Conservation (phyloP, 164 flowering plant species). For the Taxillus chinensis region DNA sequence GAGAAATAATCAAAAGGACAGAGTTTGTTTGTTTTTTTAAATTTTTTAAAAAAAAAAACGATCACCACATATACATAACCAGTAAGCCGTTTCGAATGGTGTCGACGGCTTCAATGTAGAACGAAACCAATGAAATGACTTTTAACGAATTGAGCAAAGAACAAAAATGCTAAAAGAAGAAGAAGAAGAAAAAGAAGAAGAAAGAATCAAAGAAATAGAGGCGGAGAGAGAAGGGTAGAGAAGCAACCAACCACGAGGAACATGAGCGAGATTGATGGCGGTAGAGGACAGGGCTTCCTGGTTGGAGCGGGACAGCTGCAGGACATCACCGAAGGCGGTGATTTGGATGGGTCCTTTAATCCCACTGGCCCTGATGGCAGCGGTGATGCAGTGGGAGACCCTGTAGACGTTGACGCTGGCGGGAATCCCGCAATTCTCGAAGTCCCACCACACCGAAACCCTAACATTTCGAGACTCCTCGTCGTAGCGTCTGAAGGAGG, state of each 20-base stretch:
- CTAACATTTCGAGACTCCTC: conserved; percentile 43
- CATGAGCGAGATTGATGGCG: conserved; percentile 57
- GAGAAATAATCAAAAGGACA: too few species aligned
- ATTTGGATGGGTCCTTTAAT: conserved; percentile 79
- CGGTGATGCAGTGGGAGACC: conserved; percentile 38
- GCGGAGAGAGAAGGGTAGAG: too few species aligned
- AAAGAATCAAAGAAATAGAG: too few species aligned
- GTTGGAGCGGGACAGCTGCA: conserved; percentile 42
- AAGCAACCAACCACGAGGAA: conserved; percentile 40
- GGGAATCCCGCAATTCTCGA: conserved; percentile 70
- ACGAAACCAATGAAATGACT: too few species aligned
- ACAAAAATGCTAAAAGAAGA: too few species aligned
- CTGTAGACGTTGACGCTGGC: conserved; percentile 35
- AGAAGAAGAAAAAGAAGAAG: too few species aligned
- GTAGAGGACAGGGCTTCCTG: conserved; percentile 67
- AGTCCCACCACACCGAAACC: conserved; percentile 97
- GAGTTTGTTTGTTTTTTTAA: too few species aligned
- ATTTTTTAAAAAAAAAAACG: too few species aligned
- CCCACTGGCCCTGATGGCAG: conserved; percentile 64
- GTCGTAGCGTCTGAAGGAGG: conserved; percentile 17
- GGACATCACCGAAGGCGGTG: conserved; percentile 76
- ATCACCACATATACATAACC: too few species aligned
- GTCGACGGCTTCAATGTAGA: too few species aligned
- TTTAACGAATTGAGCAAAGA: too few species aligned
- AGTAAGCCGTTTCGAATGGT: too few species aligned